These are phyloP conservation scores for Amanita polypyramis DNA, from an alignment of 768 basidiomycete species.

Conservation along the genomic window DNA sequence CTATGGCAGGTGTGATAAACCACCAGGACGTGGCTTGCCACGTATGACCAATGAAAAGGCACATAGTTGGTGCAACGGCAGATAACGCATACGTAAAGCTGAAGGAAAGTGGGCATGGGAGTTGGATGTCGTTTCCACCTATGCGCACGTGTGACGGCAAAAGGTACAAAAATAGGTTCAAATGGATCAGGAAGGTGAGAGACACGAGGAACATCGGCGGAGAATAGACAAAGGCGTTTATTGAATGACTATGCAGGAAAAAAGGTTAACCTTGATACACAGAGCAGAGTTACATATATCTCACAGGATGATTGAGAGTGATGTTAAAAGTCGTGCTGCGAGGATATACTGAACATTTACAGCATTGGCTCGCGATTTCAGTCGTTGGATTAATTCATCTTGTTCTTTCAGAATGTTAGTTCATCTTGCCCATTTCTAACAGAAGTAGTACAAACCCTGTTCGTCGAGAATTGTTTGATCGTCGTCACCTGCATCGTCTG, in stretches of 20 bases:
- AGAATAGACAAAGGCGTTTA: conserved; percentile 20
- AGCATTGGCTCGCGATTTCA: conserved; percentile 33
- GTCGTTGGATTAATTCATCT: conserved; percentile 39
- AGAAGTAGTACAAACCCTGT: conserved; percentile 27
- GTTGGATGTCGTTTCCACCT: conserved; percentile 11
- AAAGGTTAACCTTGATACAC: background rate
- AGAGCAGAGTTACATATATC: conserved; percentile 8
- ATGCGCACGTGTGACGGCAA: conserved; percentile 1
- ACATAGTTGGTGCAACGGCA: conserved; percentile 37
- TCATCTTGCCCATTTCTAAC: background rate
- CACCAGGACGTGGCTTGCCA: conserved; percentile 52
- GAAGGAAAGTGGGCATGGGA: conserved; percentile 16
- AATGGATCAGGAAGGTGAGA: conserved; percentile 1
- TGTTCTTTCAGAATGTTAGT: conserved; percentile 35
- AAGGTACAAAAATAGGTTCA: conserved; percentile 6
- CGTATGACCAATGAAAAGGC: conserved; percentile 32
- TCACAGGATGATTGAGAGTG: conserved; percentile 37
- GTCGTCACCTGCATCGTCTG: conserved; percentile 15
- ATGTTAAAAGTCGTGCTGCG: conserved; percentile 30
- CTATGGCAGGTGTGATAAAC: conserved; percentile 30
- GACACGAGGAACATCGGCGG: conserved; percentile 6
- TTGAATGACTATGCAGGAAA: conserved; percentile 18
- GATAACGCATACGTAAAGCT: conserved; percentile 25
- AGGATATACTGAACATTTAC: conserved; percentile 31
- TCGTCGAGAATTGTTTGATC: conserved; percentile 35